phyloP scores from a whole-genome alignment of 306 rosid species.

The Purshia tridentata region DNA sequence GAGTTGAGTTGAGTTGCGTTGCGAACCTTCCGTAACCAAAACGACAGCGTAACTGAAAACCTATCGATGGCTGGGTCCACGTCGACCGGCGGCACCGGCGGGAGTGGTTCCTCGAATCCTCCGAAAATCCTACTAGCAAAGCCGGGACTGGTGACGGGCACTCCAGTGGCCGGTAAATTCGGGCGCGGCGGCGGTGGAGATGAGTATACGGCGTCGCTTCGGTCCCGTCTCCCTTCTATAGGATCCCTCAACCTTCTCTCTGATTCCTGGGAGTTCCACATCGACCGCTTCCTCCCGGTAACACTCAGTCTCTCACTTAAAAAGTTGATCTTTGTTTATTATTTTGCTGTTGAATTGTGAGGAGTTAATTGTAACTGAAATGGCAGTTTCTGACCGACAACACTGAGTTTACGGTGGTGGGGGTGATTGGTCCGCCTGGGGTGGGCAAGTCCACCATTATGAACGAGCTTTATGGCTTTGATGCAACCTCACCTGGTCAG shows the following conservation, averaged over 20 bases:
- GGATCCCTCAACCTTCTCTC: conserved; percentile 91
- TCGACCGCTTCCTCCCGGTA: conserved; percentile 91
- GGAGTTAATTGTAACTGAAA: background rate
- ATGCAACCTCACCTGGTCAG: conserved; percentile 75
- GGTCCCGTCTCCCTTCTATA: conserved; percentile 77
- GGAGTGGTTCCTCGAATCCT: conserved; percentile 41
- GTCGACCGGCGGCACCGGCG: conserved; percentile 32
- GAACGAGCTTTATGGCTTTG: conserved; percentile 87
- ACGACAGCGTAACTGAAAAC: background rate
- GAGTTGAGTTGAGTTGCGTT: too few species aligned
- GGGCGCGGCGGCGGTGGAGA: conserved; percentile 61
- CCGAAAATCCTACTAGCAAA: conserved; percentile 84
- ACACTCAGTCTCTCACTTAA: conserved; percentile 3
- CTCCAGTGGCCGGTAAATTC: conserved; percentile 47
- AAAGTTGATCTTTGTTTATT: background rate
- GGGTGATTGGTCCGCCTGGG: conserved; percentile 85
- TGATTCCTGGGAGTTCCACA: conserved; percentile 86
- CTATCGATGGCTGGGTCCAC: conserved; percentile 30
- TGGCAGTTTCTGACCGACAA: conserved; percentile 83
- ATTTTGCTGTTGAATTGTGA: background rate
- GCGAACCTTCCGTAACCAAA: too few species aligned
- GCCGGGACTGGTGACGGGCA: conserved; percentile 65
- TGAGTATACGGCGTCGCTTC: conserved; percentile 57
- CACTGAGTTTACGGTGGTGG: conserved; percentile 79
- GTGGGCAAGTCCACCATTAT: conserved; percentile 83